These are phyloP conservation scores for Crepidotus variabilis DNA, from an alignment of 768 basidiomycete species.

Conservation along the genomic window DNA sequence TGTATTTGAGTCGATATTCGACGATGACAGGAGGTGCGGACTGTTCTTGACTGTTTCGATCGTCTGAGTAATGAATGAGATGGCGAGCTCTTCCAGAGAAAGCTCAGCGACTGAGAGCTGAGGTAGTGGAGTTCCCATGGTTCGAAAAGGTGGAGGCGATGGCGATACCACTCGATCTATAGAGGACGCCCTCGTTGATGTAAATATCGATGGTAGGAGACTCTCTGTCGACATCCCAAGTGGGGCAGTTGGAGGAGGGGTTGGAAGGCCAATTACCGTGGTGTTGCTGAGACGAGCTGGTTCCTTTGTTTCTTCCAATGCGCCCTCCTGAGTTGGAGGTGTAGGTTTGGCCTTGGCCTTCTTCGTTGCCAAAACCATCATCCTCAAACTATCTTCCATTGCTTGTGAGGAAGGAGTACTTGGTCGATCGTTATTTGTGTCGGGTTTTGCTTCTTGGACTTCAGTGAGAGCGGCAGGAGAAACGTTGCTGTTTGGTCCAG, in stretches of 20 bases:
- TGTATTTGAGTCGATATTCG: not conserved
- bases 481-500: not conserved
- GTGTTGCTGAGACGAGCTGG: not conserved
- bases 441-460: not conserved
- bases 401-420: conserved; percentile 23
- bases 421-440: not conserved
- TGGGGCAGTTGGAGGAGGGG: not conserved
- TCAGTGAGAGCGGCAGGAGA: not conserved
- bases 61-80: conserved; percentile 55
- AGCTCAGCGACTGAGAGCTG: conserved; percentile 11
- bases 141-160: conserved; percentile 5
- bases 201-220: not conserved
- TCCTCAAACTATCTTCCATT: conserved; percentile 39
- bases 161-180: not conserved
- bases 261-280: not conserved
- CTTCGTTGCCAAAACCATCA: conserved; percentile 36
- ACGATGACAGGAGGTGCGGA: not conserved
- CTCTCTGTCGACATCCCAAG: not conserved
- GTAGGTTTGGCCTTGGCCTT: conserved; percentile 19
- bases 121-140: too few species aligned
- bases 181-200: not conserved
- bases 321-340: too few species aligned
- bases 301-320: not conserved
- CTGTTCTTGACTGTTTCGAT: conserved; percentile 38
- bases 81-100: conserved; percentile 51